phyloP scores from a whole-genome alignment of 306 rosid species.

The Gastrolobium bilobum region DNA sequence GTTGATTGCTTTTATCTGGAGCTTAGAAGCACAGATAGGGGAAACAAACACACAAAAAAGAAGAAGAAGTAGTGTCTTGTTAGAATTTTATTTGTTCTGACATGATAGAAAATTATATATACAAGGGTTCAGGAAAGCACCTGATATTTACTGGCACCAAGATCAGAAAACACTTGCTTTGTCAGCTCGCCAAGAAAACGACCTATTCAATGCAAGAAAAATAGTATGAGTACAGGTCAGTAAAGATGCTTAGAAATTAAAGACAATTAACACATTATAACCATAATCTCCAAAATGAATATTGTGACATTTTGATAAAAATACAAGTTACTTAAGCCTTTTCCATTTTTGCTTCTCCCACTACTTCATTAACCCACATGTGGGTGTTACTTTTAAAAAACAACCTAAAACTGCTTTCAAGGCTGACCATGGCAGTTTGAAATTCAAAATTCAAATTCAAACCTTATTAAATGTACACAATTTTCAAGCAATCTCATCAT shows the following conservation, averaged over 20 bases:
- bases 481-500: neutral
- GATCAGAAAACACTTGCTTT: slow-evolving; percentile 93
- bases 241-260: slow-evolving; percentile 19
- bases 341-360: slow-evolving; percentile 30
- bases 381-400: neutral
- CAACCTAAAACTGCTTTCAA: neutral
- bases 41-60: neutral
- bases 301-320: slow-evolving; percentile 11
- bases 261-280: slow-evolving; percentile 1
- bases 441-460: neutral
- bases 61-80: neutral
- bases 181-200: slow-evolving; percentile 93
- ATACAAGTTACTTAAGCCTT: neutral
- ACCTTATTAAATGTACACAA: neutral
- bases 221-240: slow-evolving; percentile 33
- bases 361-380: slow-evolving; percentile 19
- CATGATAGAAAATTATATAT: slow-evolving; percentile 1
- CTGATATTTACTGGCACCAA: slow-evolving; percentile 96
- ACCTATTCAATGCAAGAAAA: slow-evolving; percentile 58
- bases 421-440: neutral
- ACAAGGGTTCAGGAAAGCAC: slow-evolving; percentile 54
- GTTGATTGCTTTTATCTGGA: slow-evolving; percentile 17
- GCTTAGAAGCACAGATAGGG: slow-evolving; percentile 29
- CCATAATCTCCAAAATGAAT: slow-evolving; percentile 18
- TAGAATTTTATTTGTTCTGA: slow-evolving; percentile 26